These are phyloP conservation scores for Cyclotella atomus DNA, from an alignment of 108 stramenopile genomes.

Conservation along the genomic window DNA sequence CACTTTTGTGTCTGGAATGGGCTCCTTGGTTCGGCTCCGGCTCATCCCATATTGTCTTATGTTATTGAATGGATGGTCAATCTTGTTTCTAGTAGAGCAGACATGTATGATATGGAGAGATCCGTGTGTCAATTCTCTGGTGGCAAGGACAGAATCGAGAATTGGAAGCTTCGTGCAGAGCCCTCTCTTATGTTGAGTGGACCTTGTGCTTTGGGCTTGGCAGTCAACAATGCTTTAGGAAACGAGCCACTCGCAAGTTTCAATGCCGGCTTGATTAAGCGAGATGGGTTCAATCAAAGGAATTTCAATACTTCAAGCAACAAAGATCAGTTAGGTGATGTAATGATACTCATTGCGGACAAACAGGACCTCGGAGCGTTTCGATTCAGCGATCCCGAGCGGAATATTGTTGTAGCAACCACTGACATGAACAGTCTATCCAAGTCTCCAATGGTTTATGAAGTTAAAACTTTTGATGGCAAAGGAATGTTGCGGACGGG, in stretches of 20 bases:
- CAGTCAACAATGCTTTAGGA: slow-evolving; percentile 54
- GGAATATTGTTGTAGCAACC: slow-evolving; percentile 60
- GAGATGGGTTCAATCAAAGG: slow-evolving; percentile 17
- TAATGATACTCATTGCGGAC: slow-evolving; percentile 48
- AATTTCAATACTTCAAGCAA: slow-evolving; percentile 8
- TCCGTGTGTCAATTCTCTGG: slow-evolving; percentile 37
- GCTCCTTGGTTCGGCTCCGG: slow-evolving; percentile 61
- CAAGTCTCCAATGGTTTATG: slow-evolving; percentile 34
- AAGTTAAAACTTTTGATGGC: slow-evolving; percentile 4
- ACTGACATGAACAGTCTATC: slow-evolving; percentile 53
- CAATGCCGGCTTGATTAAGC: slow-evolving; percentile 28
- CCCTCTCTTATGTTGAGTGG: slow-evolving; percentile 54
- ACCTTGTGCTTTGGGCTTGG: slow-evolving; percentile 63
- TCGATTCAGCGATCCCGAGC: slow-evolving; percentile 58
- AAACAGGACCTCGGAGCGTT: slow-evolving; percentile 58
- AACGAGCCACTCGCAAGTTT: slow-evolving; percentile 51
- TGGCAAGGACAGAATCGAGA: slow-evolving; percentile 31
- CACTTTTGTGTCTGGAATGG: slow-evolving; percentile 70
- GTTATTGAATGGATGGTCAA: slow-evolving; percentile 64
- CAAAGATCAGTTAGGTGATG: slow-evolving; percentile 44
- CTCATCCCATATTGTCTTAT: slow-evolving; percentile 57
- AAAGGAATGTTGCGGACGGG: background rate
- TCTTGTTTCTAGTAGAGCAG: slow-evolving; percentile 46
- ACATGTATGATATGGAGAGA: slow-evolving; percentile 64
- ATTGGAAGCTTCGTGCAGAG: slow-evolving; percentile 55